These are phyloP conservation scores for Dictyophora rubrovolvata DNA, from an alignment of 768 basidiomycete genomes.

Conservation along the genomic window DNA sequence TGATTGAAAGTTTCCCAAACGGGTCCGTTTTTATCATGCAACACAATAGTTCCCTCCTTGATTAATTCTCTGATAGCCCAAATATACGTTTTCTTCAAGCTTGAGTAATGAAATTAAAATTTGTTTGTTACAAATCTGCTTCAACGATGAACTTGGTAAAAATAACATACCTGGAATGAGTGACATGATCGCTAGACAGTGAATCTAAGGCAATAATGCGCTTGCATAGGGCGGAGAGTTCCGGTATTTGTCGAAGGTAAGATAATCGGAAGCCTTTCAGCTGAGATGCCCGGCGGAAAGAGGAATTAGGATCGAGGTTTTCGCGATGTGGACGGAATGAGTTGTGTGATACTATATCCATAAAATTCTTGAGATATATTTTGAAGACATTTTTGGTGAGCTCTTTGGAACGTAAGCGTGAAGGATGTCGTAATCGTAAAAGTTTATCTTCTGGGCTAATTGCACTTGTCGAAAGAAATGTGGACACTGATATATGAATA, in stretches of 20 bases:
- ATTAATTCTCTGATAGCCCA: constrained; percentile 55
- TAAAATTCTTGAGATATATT: constrained; percentile 69
- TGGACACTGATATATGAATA: constrained; percentile 12
- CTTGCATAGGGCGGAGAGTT: constrained; percentile 51
- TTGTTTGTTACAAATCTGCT: background rate
- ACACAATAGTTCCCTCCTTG: constrained; percentile 62
- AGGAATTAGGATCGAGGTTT: background rate
- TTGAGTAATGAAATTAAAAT: constrained; percentile 13
- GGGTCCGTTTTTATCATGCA: constrained; percentile 53
- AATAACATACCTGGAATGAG: background rate
- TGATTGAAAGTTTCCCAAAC: constrained; percentile 25
- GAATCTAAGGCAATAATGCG: constrained; percentile 40
- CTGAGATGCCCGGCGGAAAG: background rate
- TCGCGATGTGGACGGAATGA: background rate
- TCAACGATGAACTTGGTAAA: background rate
- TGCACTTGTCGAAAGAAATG: constrained; percentile 9
- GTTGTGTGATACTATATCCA: constrained; percentile 33
- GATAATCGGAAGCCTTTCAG: constrained; percentile 56
- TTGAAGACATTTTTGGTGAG: constrained; percentile 65
- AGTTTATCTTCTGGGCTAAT: constrained; percentile 18
- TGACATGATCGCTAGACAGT: background rate
- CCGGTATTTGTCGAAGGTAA: constrained; percentile 68
- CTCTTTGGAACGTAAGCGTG: constrained; percentile 53
- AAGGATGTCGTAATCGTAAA: constrained; percentile 60
- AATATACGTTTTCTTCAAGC: constrained; percentile 60